Percentiles rank a stretch among this genome's conserved stretches.
phyloP scores from a whole-genome alignment of 1,139 yeast genomes.

The Maudiozyma humilis region DNA sequence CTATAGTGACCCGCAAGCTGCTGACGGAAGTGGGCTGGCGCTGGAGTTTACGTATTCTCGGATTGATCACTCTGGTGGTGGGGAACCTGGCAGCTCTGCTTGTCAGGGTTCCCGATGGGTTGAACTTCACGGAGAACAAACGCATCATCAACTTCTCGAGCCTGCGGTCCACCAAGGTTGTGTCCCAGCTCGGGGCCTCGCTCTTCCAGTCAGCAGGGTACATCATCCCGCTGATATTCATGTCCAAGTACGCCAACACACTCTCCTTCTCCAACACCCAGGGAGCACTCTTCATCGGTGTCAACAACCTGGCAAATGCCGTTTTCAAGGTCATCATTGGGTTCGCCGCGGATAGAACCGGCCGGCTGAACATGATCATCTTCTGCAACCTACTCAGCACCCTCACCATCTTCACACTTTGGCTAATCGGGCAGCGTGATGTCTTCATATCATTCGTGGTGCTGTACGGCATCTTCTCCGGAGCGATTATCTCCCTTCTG shows the following conservation, averaged over 20 bases:
- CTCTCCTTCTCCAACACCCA: neutral
- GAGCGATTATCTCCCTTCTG: neutral
- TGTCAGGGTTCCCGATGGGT: neutral
- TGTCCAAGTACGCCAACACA: conserved; percentile 1
- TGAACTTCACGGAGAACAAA: neutral
- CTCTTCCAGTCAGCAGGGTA: neutral
- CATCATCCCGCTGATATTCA: neutral
- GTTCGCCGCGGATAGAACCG: neutral
- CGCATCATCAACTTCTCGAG: neutral
- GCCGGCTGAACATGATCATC: neutral
- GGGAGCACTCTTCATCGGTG: neutral
- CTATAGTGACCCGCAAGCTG: neutral
- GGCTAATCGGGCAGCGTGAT: neutral
- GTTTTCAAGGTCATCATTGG: conserved; percentile 1
- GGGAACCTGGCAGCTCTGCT: neutral
- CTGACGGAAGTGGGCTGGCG: neutral
- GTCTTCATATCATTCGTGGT: neutral
- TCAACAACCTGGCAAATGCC: neutral
- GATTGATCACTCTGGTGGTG: neutral
- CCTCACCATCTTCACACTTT: neutral
- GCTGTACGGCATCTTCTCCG: neutral
- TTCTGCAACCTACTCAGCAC: neutral
- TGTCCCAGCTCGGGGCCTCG: neutral
- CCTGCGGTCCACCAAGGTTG: neutral
- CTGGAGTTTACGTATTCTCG: neutral